These are phyloP conservation scores for Pythium inflatum DNA, from an alignment of 352 stramenopile genomes.

Conservation along the genomic window DNA sequence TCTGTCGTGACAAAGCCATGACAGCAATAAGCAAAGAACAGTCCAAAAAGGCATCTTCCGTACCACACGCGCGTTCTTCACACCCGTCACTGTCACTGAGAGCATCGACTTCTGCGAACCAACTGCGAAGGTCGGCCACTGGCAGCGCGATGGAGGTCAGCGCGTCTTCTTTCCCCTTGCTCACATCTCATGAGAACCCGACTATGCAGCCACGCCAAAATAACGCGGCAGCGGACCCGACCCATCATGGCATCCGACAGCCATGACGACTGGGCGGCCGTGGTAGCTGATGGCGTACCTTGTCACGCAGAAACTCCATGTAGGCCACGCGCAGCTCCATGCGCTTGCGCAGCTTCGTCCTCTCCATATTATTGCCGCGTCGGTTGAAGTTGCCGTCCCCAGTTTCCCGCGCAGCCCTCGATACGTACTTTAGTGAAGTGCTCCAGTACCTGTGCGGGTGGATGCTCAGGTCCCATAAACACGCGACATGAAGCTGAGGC, in stretches of 20 bases:
- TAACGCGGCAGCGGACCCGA: conserved; percentile 15
- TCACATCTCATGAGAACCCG: conserved; percentile 1
- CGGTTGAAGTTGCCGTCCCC: conserved; percentile 29
- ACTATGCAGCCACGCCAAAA: too few species aligned
- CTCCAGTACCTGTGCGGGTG: not conserved
- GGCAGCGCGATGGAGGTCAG: conserved; percentile 21
- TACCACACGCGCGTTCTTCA: too few species aligned
- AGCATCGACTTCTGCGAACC: conserved; percentile 8
- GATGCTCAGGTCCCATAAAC: not conserved
- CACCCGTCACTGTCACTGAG: conserved; percentile 4
- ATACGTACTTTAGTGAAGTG: conserved; percentile 2
- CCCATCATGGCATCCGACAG: not conserved
- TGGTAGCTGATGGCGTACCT: conserved; percentile 1
- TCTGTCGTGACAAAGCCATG: too few species aligned
- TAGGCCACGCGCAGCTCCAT: conserved; percentile 30
- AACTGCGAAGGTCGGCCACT: conserved; percentile 22
- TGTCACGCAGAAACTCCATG: conserved; percentile 27
- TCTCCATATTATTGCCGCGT: not conserved
- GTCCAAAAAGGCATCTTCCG: too few species aligned
- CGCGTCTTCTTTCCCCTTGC: conserved; percentile 27
- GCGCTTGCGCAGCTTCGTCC: conserved; percentile 10
- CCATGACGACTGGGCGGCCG: not conserved
- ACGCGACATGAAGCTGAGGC: conserved; percentile 23
- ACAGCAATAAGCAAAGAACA: too few species aligned
- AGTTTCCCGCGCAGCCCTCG: too few species aligned